phyloP scores from a whole-genome alignment of 2,329 filamentous ascomycete species.

The Dothideomycetidae sp. region DNA sequence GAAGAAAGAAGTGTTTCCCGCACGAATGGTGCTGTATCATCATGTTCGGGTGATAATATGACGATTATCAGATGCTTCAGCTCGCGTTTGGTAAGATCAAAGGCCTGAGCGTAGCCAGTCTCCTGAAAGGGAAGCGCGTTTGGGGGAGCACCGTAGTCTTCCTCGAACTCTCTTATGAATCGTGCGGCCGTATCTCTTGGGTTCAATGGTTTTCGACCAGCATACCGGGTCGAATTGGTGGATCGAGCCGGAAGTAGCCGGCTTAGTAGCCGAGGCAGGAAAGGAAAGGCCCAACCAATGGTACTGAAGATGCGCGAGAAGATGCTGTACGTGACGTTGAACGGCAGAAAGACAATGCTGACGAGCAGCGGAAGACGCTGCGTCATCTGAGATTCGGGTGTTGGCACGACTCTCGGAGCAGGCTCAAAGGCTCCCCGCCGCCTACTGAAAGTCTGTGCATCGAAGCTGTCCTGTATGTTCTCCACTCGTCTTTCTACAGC shows the following conservation, averaged over 20 bases:
- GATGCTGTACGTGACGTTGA: slow-evolving; percentile 62
- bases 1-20: slow-evolving; percentile 65
- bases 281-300: slow-evolving; percentile 64
- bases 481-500: slow-evolving; percentile 54
- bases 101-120: slow-evolving; percentile 78
- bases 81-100: slow-evolving; percentile 80
- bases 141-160: slow-evolving; percentile 58
- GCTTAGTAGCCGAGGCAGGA: slow-evolving; percentile 52
- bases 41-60: slow-evolving; percentile 82
- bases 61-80: slow-evolving; percentile 84
- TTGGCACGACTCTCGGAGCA: slow-evolving; percentile 77
- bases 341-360: slow-evolving; percentile 64
- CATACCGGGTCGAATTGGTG: slow-evolving; percentile 44
- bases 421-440: slow-evolving; percentile 37
- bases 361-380: slow-evolving; percentile 63
- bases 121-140: slow-evolving; percentile 66
- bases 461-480: slow-evolving; percentile 48
- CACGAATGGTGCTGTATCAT: slow-evolving; percentile 73
- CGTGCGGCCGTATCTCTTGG: slow-evolving; percentile 77
- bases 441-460: slow-evolving; percentile 14
- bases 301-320: slow-evolving; percentile 56
- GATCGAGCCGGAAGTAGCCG: slow-evolving; percentile 41
- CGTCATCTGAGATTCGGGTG: slow-evolving; percentile 47
- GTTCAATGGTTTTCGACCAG: slow-evolving; percentile 55
- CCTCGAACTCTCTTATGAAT: slow-evolving; percentile 86